Evolutionary conservation across 2,329 filamentous ascomycete genomes (phyloP).

Genomic region (Cercospora citrullina): DNA sequence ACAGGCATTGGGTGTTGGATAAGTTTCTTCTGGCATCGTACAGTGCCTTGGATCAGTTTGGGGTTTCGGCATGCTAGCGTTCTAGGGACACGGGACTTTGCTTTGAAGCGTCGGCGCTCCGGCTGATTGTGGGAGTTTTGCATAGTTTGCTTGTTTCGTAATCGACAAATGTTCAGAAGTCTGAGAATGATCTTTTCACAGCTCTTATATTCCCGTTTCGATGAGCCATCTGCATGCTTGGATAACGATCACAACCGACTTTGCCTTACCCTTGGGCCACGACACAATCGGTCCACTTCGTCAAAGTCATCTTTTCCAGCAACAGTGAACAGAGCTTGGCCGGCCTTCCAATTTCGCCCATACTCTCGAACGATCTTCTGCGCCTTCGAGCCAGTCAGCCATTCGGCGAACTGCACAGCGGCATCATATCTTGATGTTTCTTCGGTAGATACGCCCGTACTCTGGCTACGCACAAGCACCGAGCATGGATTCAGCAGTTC

Average conservation of each 20-base stretch:
- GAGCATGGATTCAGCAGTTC: conserved; percentile 31
- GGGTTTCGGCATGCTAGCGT: conserved; percentile 1
- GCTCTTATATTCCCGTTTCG: background rate
- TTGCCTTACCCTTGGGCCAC: background rate
- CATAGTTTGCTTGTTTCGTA: background rate
- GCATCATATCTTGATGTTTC: background rate
- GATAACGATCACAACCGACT: background rate
- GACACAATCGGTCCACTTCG: conserved; percentile 14
- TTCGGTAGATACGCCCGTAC: background rate
- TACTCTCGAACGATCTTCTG: conserved; percentile 23
- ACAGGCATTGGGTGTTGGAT: background rate
- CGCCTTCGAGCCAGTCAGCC: conserved; percentile 18
- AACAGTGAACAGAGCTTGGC: conserved; percentile 25
- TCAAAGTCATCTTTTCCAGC: conserved; percentile 23
- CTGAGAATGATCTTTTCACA: background rate
- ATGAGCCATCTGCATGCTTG: background rate
- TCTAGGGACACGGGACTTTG: background rate
- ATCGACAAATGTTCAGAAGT: background rate
- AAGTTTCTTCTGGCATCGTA: conserved; percentile 1
- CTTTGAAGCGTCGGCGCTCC: conserved; percentile 9
- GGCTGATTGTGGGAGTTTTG: background rate
- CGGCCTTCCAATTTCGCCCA: conserved; percentile 24
- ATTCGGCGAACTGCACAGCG: conserved; percentile 25
- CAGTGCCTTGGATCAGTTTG: background rate
- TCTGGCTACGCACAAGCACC: conserved; percentile 16